Evolutionary conservation across 441 rosid species (phyloP), one percentile per base, ranked within the genome.

Genomic region (Populus hybrid): DNA sequence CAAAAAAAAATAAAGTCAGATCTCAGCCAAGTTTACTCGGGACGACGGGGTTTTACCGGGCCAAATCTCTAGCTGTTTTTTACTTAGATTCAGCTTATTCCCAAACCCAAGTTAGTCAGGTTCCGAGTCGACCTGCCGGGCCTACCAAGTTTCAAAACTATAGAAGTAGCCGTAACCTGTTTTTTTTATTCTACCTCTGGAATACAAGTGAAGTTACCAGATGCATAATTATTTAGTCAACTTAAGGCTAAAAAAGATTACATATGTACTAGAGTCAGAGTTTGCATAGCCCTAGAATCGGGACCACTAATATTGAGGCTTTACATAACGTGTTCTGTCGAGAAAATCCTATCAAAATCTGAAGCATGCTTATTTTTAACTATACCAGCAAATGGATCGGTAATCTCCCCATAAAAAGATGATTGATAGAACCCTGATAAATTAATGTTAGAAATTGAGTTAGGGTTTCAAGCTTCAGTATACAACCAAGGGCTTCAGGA

Each of bases 271-370:
- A 77, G 86, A 82, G 76, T 82, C 81, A 86, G 81, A 85, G 78
- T 87, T 85, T 81, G 81, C 86, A 72, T 76, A 83, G 86, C 87
- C 91, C 86, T 80, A 88, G 88, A 84, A 70, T 75, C 65, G 1
- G 93, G 95, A 94, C 94, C 97, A 91, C 88, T 61, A 8, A 8
- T 70, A 79, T 86, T 85, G 85, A 82, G 83, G 88, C 84, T 91
- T 83, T 82, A 84, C 85, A 84, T 78, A 83, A 77, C 86, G 83
- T 85, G 88, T 82, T 72, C 81, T 83, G 74, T 32, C 76, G 90
- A 81, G 92, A 86, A 87, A 80, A 79, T 78, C 85, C 85, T 77
- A 76, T 79, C 77, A 68, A 81, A 83, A 84, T 81, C 77, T 81
- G 81, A 69, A 68, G 87, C 87, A 86, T 84, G 90, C 89, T 74